Evolutionary conservation across 805 yeast genomes (phyloP), one percentile per base, ranked within the genome.

Genomic region (Starmerella asiatica): DNA sequence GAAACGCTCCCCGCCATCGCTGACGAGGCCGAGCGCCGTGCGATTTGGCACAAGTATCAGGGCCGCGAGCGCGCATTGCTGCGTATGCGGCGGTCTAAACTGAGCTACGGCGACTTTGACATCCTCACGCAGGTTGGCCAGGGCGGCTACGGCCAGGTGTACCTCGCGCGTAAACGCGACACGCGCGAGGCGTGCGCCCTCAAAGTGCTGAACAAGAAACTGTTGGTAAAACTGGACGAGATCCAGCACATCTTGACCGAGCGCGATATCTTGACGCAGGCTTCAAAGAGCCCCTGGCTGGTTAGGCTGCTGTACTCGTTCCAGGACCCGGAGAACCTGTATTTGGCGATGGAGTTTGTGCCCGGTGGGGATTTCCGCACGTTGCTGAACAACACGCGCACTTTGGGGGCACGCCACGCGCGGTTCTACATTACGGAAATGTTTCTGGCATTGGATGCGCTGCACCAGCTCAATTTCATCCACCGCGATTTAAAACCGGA

Each of bases 111-210:
- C 51, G 98, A 91, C 60, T 91, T 91, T 57, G 93, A 85, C 57
- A 82, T 88, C 67, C 79, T 91, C 49, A 91, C 99, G 1, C 98
- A 91, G 64, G 96, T 91, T 24, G 99, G 99, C 12, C 98, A 91
- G 65, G 99, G 99, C 56, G 99, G 99, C 3, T 91, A 91, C 56
- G 99, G 99, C 19, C 96, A 91, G 62, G 99, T 91, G n/a, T 91
- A 83, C 54, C 64, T 91, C 46, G 96, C 99, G 1, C 73, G 86
- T 50, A 91, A 91, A 67, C 78, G 76, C 50, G 99, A 91, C 55
- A 85, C 97, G 1, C 75, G 77, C 47, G 99, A 91, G 61, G 79
- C 91, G 34, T 88, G 95, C 61, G 99, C 99, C 2, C 67, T 91
- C 52, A 91, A 91, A 59, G 82, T 91, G 12, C 69, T 91, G 55